phyloP scores from a whole-genome alignment of 768 basidiomycete species.

The Pholiota microspora region DNA sequence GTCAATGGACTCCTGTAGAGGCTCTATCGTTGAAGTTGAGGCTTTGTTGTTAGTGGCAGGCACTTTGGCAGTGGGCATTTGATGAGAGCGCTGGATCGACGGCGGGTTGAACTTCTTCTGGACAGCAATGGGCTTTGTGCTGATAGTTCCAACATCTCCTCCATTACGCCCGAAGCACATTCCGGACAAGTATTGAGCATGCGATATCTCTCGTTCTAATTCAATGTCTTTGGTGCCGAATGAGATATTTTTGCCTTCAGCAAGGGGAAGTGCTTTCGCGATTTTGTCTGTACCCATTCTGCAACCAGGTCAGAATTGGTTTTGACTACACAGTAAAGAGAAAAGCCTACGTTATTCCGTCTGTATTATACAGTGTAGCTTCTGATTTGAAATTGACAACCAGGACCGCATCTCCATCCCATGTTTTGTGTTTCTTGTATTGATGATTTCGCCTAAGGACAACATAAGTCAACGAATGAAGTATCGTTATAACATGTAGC shows the following conservation, averaged over 20 bases:
- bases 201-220: conserved; percentile 56
- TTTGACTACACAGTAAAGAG: no score
- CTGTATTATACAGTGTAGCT: conserved; percentile 55
- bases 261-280: conserved; percentile 30
- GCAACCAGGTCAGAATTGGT: conserved; percentile 5
- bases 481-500: neutral
- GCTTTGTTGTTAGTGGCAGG: neutral
- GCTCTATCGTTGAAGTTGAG: neutral
- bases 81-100: conserved; percentile 1
- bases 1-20: no score
- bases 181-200: conserved; percentile 60
- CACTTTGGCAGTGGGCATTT: neutral
- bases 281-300: conserved; percentile 56
- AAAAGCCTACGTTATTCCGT: conserved; percentile 59
- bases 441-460: conserved; percentile 60
- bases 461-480: neutral
- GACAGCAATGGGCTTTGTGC: neutral
- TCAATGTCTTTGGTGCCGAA: conserved; percentile 62
- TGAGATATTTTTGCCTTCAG: conserved; percentile 33
- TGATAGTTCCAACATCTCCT: neutral
- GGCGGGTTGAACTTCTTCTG: conserved; percentile 27
- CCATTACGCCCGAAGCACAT: conserved; percentile 47
- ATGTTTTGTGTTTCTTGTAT: conserved; percentile 83
- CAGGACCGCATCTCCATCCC: conserved; percentile 83
- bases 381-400: conserved; percentile 40